phyloP scores from a whole-genome alignment of 164 flowering plant genomes.

The Nymphaea colorata region DNA sequence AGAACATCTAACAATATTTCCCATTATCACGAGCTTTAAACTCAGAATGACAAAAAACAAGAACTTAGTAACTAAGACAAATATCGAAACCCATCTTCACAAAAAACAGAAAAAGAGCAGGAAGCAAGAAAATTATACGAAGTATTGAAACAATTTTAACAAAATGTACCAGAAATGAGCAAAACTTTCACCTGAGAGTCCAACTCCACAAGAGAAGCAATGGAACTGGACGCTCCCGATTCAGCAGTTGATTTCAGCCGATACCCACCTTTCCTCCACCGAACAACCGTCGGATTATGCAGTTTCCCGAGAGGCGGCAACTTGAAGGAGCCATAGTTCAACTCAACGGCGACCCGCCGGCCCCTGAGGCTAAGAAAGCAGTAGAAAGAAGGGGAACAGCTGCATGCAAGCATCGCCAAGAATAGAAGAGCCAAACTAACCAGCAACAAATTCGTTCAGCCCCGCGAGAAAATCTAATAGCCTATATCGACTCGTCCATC shows the following conservation, averaged over 20 bases:
- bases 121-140: background rate
- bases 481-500: background rate
- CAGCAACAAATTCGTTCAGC: background rate
- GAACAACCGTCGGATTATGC: background rate
- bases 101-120: background rate
- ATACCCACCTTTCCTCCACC: background rate
- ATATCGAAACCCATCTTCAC: background rate
- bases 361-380: background rate
- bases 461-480: background rate
- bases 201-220: background rate
- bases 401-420: background rate
- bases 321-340: background rate
- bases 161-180: background rate
- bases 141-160: background rate
- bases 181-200: background rate
- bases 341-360: background rate
- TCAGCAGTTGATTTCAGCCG: background rate
- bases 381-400: background rate
- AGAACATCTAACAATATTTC: too few species aligned
- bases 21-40: background rate
- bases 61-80: background rate
- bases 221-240: background rate
- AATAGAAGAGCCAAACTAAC: background rate
- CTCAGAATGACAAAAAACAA: background rate
- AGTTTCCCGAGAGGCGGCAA: background rate